Base-by-base conservation (phyloP, 2,329 filamentous ascomycete genomes). In the Talaromyces sp. region DNA sequence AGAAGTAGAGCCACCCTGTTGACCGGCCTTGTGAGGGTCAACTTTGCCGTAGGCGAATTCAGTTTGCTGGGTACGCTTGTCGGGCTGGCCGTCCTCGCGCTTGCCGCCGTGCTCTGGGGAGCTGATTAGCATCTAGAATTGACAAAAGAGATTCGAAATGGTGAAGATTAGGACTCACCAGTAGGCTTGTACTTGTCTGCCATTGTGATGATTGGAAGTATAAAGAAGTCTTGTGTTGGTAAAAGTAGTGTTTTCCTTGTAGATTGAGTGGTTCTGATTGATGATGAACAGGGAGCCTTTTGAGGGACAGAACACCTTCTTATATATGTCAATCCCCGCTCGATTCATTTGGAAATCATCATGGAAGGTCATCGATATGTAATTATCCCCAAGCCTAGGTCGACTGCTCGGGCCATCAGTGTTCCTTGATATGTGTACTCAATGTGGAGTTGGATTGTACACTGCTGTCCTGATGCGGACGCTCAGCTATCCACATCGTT, bases 111-210 rank as follows among this genome's bases (percentile, higher is more conserved):
- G 54, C 35, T 58, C 54, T 58, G 13, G 9, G 1, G 11, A 27
- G 2, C 9, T 27, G 22, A 9, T 50, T 50, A 50, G 47, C 6
- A 50, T 8, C 2, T 50, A 25, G 2, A 27, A 27, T 1, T 17
- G n/a, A 58, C 2, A 41, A 35, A 17, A 52, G 22, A 52, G 22
- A 31, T 33, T n/a, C 2, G 47, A 50, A 7, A 9, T 35, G 17
- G 50, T 13, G 27, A 3, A 52, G 3, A 35, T 10, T 9, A 35
- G 2, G 27, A 25, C 13, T 3, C n/a, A 58, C 54, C 54, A 11
- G 54, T 41, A 41, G 54, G 35, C 54, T 58, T 58, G 35, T 41
- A 58, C 54, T 58, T 58, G 54, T 58, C 35, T 19, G 54, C 35
- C 54, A 41, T 58, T 58, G 13, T 50, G 15, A 27, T 10, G 10